Base-by-base conservation (phyloP, 148 eudicot genomes). In the Nepenthes mirabilis region DNA sequence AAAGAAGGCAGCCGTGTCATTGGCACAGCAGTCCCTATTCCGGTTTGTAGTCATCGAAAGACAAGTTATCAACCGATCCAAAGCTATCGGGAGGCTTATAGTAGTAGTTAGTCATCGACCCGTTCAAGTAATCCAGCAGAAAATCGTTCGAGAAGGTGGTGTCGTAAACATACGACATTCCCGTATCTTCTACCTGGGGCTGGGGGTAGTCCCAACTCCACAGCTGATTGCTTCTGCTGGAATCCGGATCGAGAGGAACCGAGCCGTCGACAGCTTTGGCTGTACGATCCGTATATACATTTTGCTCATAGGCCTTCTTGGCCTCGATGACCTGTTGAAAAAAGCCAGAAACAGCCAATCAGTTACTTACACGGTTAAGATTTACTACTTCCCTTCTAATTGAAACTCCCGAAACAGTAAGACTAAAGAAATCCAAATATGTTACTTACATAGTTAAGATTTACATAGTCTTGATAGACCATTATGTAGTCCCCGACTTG, bases 41-140 rank as follows among this genome's bases (percentile, higher is more conserved):
- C 8, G 45, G 6, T 8, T 40, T 40, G 13, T 5, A 49, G 52
- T 49, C 52, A n/a, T 49, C 52, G 11, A 49, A 49, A 2, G 52
- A 49, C 52, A 49, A n/a, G 52, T 49, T 49, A 49, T 49, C 52
- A 11, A 49, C n/a, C 3, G 52, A 49, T 49, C 52, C 52, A n/a
- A 49, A 49, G 52, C 11, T 49, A 49, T 49, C 52, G 11, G 52
- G 52, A 49, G 52, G 52, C 52, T 12, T 49, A n/a, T 5, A 10
- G 1, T 40, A 40, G 8, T 40, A 8, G 45, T 40, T 40, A 8
- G 45, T 40, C 45, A 49, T 11, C 52, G 10, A 49, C 11, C 52
- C 52, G 52, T 11, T 49, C 52, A 11, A 49, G 52, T 49, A 49
- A n/a, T 49, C 52, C 52, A 49, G 12, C 52, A 49, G 52, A 49